Evolutionary conservation across 1,284 basidiomycete genomes (phyloP), one percentile per base, ranked within the genome.

Genomic region (Ceratobasidium sp.): DNA sequence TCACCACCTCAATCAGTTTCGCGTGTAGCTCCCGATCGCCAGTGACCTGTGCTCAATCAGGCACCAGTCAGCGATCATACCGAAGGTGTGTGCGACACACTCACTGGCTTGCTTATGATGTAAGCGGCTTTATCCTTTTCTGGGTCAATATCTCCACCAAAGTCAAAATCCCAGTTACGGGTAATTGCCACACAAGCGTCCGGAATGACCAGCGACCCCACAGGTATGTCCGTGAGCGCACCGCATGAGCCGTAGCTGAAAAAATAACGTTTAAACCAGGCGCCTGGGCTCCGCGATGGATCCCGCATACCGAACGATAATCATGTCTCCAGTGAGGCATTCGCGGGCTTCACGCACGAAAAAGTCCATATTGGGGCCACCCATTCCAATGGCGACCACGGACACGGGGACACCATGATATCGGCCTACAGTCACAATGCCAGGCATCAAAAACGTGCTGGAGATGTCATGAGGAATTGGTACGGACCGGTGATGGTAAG

Each of bases 351-450:
- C 91, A 71, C 91, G 84, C 14, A 93, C 83, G 76, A 93, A 91
- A 78, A 93, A 93, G 77, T 93, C 91, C 77, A 88, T 88, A 76
- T 89, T 90, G 1, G 90, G 84, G 70, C 69, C 80, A 21, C 91
- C 91, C 91, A 93, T 93, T 8, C 91, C 91, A 69, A 92, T 92
- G 70, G 87, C 88, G 52, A 91, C 81, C 64, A 93, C 84, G 13
- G 87, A 89, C 36, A 93, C 76, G 4, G 90, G 89, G 2, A 83
- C 77, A 52, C 84, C 84, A 52, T 83, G 82, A 79, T 87, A 93
- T 42, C 85, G 82, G 11, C 64, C 64, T 67, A 19, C 33, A 42
- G 44, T 47, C 52, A 41, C 39, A 50, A 36, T 9, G 33, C 8
- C n/a, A 29, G 36, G 46, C 21, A 7, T 49, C 29, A 49, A 16